Evolutionary conservation across 2,329 filamentous ascomycete species (phyloP), one percentile per base, ranked within the genome.

Genomic region (Chrysoporthe austroafricana): DNA sequence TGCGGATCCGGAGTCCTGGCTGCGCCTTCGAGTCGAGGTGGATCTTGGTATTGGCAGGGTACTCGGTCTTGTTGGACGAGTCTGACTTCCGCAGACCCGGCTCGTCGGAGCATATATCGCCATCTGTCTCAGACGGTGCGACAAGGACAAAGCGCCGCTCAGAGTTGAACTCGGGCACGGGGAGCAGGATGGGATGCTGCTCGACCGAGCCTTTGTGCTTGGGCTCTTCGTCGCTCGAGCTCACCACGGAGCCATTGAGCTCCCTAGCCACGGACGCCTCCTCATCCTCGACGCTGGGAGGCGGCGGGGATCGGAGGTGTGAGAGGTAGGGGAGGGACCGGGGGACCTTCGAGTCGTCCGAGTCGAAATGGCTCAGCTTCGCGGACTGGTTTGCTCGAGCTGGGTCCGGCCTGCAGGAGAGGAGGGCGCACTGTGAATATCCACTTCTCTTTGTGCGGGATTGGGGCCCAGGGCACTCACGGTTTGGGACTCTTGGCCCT

Each of bases 251-350:
- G 56, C 76, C 73, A 36, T 82, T 81, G 72, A 86, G 78, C 74
- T 94, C 91, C 75, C 84, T 87, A 6, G 85, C 85, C 48, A 92
- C 77, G 8, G 90, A 86, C 16, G 81, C 83, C 18, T 76, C 79
- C 76, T 93, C 91, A 74, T 94, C 91, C 76, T 94, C 91, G 60
- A 90, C 90, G 46, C 78, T 88, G 4, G 91, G 89, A 21, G 83
- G 82, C 1, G 90, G 90, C 6, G 90, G 88, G 74, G 81, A 83
- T 50, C 71, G 62, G 26, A n/a, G 43, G 36, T 52, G 59, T 34
- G 18, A 5, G 21, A 54, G 36, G 14, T 26, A 59, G 1, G 16
- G n/a, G 16, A 64, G 57, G 8, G 54, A 50, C 39, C 63, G 61
- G 2, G 56, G 32, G 11, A 50, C 18, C 36, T 56, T 68, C 13